These are phyloP conservation scores for Incumbomyces lentus DNA, from an alignment of 2,329 filamentous ascomycete genomes.

Conservation along the genomic window DNA sequence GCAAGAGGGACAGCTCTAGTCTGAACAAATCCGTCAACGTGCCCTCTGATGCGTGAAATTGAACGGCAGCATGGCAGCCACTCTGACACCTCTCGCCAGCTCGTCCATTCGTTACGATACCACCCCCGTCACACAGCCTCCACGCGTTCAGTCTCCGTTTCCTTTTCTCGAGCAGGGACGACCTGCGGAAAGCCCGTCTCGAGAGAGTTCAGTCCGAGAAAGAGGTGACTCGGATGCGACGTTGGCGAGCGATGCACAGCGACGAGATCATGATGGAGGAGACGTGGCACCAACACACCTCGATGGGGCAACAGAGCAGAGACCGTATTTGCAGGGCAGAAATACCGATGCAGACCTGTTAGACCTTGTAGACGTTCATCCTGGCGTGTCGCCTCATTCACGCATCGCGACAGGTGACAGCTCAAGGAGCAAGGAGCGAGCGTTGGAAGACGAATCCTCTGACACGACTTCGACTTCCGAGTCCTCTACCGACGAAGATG, in stretches of 20 bases:
- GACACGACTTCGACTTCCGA: constrained; percentile 10
- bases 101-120: constrained; percentile 8
- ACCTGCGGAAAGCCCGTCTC: no score
- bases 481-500: constrained; percentile 11
- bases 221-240: constrained; percentile 5
- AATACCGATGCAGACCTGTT: no score
- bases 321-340: no score
- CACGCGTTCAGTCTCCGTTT: constrained; percentile 6
- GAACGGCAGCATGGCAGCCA: constrained; percentile 10
- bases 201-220: background rate
- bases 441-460: background rate
- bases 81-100: constrained; percentile 9
- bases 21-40: no score
- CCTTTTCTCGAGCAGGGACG: background rate
- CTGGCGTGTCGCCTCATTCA: no score
- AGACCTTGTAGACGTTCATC: no score
- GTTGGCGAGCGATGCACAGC: background rate
- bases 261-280: no score
- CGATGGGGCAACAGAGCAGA: no score
- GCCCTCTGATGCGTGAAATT: background rate
- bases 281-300: no score
- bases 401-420: no score
- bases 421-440: background rate
- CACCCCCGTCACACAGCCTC: constrained; percentile 8
- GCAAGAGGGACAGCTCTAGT: no score